These are phyloP conservation scores for Eucalyptus sideroxylon DNA, from an alignment of 345 rosid species.

Conservation along the genomic window DNA sequence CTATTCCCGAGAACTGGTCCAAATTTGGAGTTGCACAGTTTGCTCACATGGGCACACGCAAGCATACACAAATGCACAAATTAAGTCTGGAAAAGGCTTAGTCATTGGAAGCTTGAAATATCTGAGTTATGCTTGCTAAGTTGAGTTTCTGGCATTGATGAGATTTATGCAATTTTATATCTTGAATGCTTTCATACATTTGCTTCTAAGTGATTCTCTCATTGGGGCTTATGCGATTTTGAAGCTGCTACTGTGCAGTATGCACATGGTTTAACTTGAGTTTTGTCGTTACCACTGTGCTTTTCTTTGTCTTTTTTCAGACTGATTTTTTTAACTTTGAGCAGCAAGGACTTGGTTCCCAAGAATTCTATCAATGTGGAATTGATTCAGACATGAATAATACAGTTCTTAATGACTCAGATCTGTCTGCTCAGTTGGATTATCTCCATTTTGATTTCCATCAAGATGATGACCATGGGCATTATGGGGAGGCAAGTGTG, in stretches of 20 bases:
- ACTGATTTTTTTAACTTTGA: slow-evolving; percentile 15
- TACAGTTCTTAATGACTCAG: slow-evolving; percentile 11
- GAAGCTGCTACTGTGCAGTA: background rate
- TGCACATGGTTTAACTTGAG: background rate
- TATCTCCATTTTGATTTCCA: slow-evolving; percentile 26
- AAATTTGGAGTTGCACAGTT: background rate
- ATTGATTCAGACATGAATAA: slow-evolving; percentile 13
- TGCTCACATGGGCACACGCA: background rate
- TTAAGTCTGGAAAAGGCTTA: background rate
- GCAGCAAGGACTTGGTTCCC: slow-evolving; percentile 20
- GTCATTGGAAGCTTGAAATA: background rate
- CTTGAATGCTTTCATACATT: background rate
- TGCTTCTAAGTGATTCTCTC: background rate
- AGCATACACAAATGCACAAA: background rate
- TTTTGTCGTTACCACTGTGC: background rate
- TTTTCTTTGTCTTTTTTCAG: slow-evolving; percentile 12
- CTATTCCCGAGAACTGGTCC: background rate
- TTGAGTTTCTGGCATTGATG: background rate
- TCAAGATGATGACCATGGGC: slow-evolving; percentile 29
- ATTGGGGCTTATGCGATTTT: background rate
- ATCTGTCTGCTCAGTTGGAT: slow-evolving; percentile 33
- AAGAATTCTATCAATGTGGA: slow-evolving; percentile 27
- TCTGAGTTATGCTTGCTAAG: background rate
- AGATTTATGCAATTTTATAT: background rate
- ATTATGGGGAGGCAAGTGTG: slow-evolving; percentile 8